phyloP scores from a whole-genome alignment of 176 grass and related monocot genomes.

The Triticum dicoccoides region DNA sequence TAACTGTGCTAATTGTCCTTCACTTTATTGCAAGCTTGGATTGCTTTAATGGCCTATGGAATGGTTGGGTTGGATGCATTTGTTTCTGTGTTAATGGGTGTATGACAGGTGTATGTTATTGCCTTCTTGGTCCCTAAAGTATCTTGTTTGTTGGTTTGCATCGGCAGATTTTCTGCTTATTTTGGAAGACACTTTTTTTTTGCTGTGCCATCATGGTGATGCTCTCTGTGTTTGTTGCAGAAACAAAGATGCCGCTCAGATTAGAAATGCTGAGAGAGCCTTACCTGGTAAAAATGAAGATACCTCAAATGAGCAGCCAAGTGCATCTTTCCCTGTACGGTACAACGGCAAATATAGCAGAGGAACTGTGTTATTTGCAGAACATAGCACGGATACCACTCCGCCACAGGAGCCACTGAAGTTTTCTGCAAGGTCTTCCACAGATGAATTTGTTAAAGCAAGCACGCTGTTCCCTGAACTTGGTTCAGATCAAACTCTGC shows the following conservation, averaged over 20 bases:
- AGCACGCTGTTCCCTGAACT: conserved; percentile 22
- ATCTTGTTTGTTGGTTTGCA: conserved; percentile 1
- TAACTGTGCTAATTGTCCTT: not conserved
- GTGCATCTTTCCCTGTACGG: conserved; percentile 4
- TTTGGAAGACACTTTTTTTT: not conserved
- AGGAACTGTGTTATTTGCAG: conserved; percentile 1
- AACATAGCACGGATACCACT: not conserved
- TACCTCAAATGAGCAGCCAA: not conserved
- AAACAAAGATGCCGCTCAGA: conserved; percentile 14
- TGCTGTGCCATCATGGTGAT: not conserved
- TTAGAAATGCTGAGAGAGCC: conserved; percentile 5
- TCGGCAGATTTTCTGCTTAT: not conserved
- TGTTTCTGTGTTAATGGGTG: conserved; percentile 13
- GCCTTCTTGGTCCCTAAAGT: not conserved
- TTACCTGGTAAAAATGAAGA: conserved; percentile 23
- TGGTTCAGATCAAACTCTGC: conserved; percentile 3
- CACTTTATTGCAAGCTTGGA: not conserved
- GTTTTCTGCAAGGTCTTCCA: not conserved
- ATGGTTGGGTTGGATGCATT: not conserved
- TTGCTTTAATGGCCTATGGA: not conserved
- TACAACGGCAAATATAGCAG: not conserved
- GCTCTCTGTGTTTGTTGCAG: conserved; percentile 19
- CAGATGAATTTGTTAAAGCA: conserved; percentile 38
- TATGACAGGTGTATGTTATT: not conserved
- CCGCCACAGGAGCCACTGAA: conserved; percentile 2